Percentiles rank a stretch among this genome's conserved stretches.
These are phyloP conservation scores for Kewa caespitosa DNA, from an alignment of 179 eudicot species.

Conservation along the genomic window DNA sequence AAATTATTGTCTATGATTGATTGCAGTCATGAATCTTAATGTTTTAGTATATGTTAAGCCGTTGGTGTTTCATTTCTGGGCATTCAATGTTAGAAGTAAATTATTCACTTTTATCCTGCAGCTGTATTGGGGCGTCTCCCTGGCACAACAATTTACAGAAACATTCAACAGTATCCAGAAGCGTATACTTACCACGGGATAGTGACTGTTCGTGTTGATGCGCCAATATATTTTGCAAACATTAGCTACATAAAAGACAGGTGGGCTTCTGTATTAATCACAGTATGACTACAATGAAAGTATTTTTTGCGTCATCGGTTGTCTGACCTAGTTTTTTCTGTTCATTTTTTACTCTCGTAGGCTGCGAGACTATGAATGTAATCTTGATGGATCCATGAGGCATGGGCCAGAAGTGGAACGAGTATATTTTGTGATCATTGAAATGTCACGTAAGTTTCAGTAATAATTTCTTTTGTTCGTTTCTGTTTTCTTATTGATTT, in stretches of 20 bases:
- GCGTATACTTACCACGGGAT: conserved; percentile 87
- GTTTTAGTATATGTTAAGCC: not conserved
- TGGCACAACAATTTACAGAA: conserved; percentile 95
- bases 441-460: conserved; percentile 79
- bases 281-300: not conserved
- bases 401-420: conserved; percentile 88
- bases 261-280: conserved; percentile 26
- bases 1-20: not conserved
- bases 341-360: conserved; percentile 23
- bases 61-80: not conserved
- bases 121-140: conserved; percentile 99
- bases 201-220: conserved; percentile 92
- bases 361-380: conserved; percentile 80
- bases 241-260: conserved; percentile 91
- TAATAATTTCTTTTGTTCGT: not conserved
- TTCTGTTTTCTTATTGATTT: not conserved
- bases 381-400: conserved; percentile 49
- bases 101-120: conserved; percentile 34
- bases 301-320: too few relatives aligned
- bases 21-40: not conserved
- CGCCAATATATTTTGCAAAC: conserved; percentile 98
- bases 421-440: conserved; percentile 74
- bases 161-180: conserved; percentile 90
- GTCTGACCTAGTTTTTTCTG: not conserved
- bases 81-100: not conserved